Conservation (phyloP, 768 basidiomycete species). For the Tremella yokohamensis region DNA sequence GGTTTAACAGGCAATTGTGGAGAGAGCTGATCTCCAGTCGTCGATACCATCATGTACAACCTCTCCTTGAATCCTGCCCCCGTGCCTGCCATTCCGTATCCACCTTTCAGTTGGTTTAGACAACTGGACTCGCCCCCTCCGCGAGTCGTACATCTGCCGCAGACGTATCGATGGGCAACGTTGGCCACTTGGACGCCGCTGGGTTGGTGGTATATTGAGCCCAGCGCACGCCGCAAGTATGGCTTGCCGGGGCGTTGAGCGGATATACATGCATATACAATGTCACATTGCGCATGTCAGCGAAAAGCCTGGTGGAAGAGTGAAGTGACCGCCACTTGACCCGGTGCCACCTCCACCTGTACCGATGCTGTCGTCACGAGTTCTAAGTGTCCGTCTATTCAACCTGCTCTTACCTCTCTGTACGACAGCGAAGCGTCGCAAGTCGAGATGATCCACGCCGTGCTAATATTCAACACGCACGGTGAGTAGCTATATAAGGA, state of each 20-base stretch:
- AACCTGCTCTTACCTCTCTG: too few species aligned
- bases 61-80: slow-evolving; percentile 33
- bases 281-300: too few species aligned
- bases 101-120: slow-evolving; percentile 32
- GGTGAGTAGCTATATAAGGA: slow-evolving; percentile 56
- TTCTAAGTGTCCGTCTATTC: too few species aligned
- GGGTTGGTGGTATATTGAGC: slow-evolving; percentile 37
- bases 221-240: slow-evolving; percentile 41
- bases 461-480: slow-evolving; percentile 81
- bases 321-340: not conserved
- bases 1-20: slow-evolving; percentile 1
- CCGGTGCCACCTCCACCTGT: not conserved
- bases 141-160: slow-evolving; percentile 29
- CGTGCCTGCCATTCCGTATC: slow-evolving; percentile 35
- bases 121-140: slow-evolving; percentile 25
- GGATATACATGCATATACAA: not conserved
- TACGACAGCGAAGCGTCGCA: not conserved
- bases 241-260: slow-evolving; percentile 21
- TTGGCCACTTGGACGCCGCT: slow-evolving; percentile 32
- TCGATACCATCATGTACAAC: slow-evolving; percentile 33
- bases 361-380: not conserved
- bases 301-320: too few species aligned
- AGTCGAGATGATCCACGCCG: slow-evolving; percentile 48
- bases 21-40: slow-evolving; percentile 17
- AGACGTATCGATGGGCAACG: slow-evolving; percentile 25